Conservation (phyloP, 1,284 basidiomycete species). For the Ganoderma boninense region DNA sequence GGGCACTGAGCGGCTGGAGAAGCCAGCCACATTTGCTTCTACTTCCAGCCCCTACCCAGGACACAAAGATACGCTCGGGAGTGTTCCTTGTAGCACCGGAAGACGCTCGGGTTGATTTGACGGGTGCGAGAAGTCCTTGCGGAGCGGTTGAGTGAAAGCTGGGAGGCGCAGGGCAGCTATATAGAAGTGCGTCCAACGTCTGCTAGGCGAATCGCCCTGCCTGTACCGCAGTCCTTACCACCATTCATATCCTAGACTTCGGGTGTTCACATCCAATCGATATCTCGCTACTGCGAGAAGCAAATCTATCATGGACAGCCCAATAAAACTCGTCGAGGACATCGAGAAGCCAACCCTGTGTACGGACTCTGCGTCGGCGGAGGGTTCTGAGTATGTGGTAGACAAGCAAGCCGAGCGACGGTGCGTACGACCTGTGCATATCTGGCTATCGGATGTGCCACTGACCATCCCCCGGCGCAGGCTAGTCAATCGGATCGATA, state of each 20-base stretch:
- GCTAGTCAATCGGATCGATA: slow-evolving; percentile 36
- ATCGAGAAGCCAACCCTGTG: slow-evolving; percentile 2
- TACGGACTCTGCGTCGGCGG: not conserved
- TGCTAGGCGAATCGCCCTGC: not conserved
- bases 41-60: not conserved
- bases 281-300: not conserved
- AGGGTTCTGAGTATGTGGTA: not conserved
- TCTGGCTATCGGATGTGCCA: not conserved
- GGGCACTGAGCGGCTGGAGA: not conserved
- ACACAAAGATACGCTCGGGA: not conserved
- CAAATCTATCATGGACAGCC: not conserved
- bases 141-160: not conserved
- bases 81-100: too few species aligned
- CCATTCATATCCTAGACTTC: too few species aligned
- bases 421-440: not conserved
- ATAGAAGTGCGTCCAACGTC: not conserved
- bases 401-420: slow-evolving; percentile 2
- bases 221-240: not conserved
- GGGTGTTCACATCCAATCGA: not conserved
- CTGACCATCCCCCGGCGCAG: slow-evolving; percentile 18
- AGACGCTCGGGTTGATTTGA: not conserved
- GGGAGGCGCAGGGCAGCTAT: not conserved
- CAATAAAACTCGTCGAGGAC: not conserved
- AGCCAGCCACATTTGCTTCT: not conserved
- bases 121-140: not conserved